Base-by-base conservation (phyloP, 495 filamentous ascomycete species). In the Penicillium silybi region DNA sequence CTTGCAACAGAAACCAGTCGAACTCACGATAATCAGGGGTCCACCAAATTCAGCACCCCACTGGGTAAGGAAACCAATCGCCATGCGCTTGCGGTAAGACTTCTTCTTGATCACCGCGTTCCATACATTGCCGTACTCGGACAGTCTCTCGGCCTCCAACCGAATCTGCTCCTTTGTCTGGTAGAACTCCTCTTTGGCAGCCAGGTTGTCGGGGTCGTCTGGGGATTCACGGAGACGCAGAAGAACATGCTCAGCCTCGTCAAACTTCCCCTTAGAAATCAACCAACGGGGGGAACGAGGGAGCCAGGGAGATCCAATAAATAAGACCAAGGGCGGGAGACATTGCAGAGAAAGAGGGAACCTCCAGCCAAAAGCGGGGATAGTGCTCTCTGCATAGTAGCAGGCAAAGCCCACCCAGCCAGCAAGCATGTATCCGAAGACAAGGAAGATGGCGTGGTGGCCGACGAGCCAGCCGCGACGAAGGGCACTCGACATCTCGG, bases 271-370 rank as follows among this genome's bases (percentile, higher is more conserved):
- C 41, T 76, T 66, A 1, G 64, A 58, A 19, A 76, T 68, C 23
- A 78, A 53, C 75, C 75, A 78, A 11, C 75, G 69, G 37, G 75
- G 74, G 6, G 72, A 75, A 17, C 61, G 68, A 15, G 74, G 74
- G 7, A 78, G 60, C 61, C 64, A 72, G 2, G 62, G 59, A 2
- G 63, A 71, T 7, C 71, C 70, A 13, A 64, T 34, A 10, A 76
- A 57, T 8, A 80, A 56, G 2, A 75, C 51, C 27, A 79, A 43
- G 0, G 77, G 63, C 1, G 70, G 64, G 4, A 72, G 49, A 38
- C 61, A 66, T 45, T 77, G 70, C 23, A 80, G 58, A 16, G 71
- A 70, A 3, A 80, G 53, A 6, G 68, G 70, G 32, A 79, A 78
- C 26, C 76, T 52, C 76, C 76, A 77, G 11, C 68, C 67, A 53